Base-by-base conservation (phyloP, 108 stramenopile genomes). In the Poteriospumella lacustris region DNA sequence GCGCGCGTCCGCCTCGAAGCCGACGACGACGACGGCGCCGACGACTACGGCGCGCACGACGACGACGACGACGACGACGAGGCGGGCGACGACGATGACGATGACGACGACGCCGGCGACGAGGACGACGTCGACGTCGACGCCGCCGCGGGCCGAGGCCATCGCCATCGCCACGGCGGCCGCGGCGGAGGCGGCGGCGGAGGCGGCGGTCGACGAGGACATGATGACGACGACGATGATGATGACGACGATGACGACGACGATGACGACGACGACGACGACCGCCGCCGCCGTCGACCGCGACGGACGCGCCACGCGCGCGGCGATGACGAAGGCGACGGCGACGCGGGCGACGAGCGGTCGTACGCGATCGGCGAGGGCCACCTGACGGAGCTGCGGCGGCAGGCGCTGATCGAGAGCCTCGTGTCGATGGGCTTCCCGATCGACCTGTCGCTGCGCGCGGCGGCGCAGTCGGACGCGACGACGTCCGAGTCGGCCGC, bases 371-470 rank as follows among this genome's bases (percentile, higher is more conserved):
- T n/a, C n/a, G n/a, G n/a, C n/a, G n/a, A n/a, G n/a, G n/a, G n/a
- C n/a, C n/a, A n/a, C n/a, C n/a, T 19, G 52, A 0, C 28, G 5
- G 83, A 85, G 47, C 39, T 79, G 28, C 80, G 81, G 2, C 15
- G 85, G 1, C 83, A 85, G 58, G 41, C 39, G 26, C 78, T 85
- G 29, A 70, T 82, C 36, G 85, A 85, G 2, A 84, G 68, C 29
- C 76, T 85, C 70, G 15, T 84, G 15, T 82, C 44, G 5, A 84
- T 84, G 75, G 83, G 85, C 1, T 82, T 85, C 19, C 85, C 85
- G 2, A 42, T 85, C 29, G 85, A 85, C 9, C 83, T 82, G 83
- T 79, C 83, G 24, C 58, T 82, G 28, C 80, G 85, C 38, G 85
- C 85, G 40, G 84, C 79, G 28, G 76, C 75, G 29, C 64, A 83